Percentiles rank a stretch among this genome's conserved stretches.
Conservation (phyloP, 2,329 filamentous ascomycete species). For the Phoma sp. region DNA sequence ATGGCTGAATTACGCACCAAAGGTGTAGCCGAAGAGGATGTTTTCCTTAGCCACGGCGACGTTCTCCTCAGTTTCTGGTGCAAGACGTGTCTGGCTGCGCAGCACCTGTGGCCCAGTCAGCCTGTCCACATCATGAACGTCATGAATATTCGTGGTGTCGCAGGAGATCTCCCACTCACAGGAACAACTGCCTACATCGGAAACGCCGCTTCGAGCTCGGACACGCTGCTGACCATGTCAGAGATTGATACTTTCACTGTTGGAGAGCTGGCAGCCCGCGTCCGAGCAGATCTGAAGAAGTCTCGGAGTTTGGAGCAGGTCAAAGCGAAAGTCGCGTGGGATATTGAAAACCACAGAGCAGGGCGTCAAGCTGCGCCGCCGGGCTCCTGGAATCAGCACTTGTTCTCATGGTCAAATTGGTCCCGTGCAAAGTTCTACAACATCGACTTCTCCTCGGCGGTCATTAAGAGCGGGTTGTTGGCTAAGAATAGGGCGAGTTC, state of each 20-base stretch:
- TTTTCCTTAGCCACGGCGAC: conserved; percentile 30
- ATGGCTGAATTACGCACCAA: conserved; percentile 17
- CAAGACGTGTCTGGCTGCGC: conserved; percentile 15
- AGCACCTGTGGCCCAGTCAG: not conserved
- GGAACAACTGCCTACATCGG: not conserved
- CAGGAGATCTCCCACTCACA: not conserved
- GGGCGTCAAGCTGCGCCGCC: not conserved
- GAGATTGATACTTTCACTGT: not conserved
- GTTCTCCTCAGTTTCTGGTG: conserved; percentile 23
- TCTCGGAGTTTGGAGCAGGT: not conserved
- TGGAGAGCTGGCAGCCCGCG: not conserved
- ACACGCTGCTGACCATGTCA: not conserved
- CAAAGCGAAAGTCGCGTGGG: not conserved
- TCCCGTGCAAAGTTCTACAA: not conserved
- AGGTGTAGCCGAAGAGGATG: conserved; percentile 11
- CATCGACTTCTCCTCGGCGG: not conserved
- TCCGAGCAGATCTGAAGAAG: not conserved
- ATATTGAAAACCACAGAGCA: not conserved
- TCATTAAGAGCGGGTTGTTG: not conserved
- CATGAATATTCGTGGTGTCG: not conserved
- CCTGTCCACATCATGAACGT: conserved; percentile 28
- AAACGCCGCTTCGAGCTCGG: not conserved
- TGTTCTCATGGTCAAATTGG: not conserved
- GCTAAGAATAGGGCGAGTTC: not conserved
- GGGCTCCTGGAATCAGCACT: not conserved